These are phyloP conservation scores for Cymodocea nodosa DNA, from an alignment of 116 monocot genomes.

Conservation along the genomic window DNA sequence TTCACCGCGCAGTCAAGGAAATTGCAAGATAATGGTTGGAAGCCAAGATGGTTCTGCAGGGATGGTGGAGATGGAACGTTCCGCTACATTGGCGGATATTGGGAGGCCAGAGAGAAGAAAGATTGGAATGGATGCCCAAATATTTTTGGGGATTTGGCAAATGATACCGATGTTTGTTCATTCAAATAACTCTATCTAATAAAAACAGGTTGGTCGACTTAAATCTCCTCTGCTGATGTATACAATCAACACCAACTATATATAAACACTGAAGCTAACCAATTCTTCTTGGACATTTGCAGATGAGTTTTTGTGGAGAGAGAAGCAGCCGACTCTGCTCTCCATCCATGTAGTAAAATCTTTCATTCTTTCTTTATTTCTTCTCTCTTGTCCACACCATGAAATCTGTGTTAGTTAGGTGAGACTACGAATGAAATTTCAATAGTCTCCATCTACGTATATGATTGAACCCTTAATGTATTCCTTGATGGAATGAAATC, in stretches of 20 bases:
- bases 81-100: constrained; percentile 66
- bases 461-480: no score
- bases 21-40: constrained; percentile 45
- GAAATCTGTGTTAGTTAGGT: no score
- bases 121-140: constrained; percentile 62
- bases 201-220: no score
- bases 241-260: no score
- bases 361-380: constrained; percentile 1
- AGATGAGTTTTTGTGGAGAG: constrained; percentile 4
- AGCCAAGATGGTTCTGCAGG: constrained; percentile 45
- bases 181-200: background rate
- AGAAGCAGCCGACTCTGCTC: background rate
- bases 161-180: constrained; percentile 14
- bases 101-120: constrained; percentile 61
- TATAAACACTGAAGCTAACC: no score
- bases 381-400: background rate
- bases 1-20: constrained; percentile 44
- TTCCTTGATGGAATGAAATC: no score
- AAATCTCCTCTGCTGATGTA: no score
- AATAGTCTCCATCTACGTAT: no score
- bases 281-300: background rate
- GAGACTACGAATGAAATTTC: no score
- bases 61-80: constrained; percentile 36
- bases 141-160: constrained; percentile 43
- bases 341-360: constrained; percentile 1